Percentiles rank a stretch among this genome's conserved stretches.
These are phyloP conservation scores for Detonula confervacea DNA, from an alignment of 352 stramenopile species.

Conservation along the genomic window DNA sequence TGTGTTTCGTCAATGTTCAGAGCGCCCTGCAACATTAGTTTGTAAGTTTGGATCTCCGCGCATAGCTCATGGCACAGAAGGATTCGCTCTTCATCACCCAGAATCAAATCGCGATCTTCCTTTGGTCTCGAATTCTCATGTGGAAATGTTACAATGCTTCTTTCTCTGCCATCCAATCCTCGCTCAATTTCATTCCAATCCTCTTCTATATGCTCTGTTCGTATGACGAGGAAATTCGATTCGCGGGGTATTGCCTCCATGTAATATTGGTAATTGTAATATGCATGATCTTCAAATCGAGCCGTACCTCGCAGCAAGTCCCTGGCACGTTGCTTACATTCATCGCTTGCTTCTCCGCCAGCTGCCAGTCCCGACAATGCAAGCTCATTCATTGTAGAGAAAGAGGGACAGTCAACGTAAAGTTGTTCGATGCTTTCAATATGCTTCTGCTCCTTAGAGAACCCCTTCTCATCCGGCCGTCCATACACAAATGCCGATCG, in stretches of 20 bases:
- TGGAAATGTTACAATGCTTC: conserved; percentile 16
- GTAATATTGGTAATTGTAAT: conserved; percentile 52
- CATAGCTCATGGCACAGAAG: conserved; percentile 32
- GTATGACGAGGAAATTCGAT: conserved; percentile 35
- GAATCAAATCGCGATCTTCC: conserved; percentile 25
- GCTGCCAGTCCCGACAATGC: conserved; percentile 23
- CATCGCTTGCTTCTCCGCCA: conserved; percentile 13
- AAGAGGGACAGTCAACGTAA: conserved; percentile 34
- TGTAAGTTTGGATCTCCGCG: conserved; percentile 44
- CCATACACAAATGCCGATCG: conserved; percentile 42
- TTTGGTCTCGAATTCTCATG: conserved; percentile 28
- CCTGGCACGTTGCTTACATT: conserved; percentile 21
- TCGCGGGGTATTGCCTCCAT: conserved; percentile 36
- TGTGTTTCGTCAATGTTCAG: conserved; percentile 27
- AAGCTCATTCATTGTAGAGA: conserved; percentile 29
- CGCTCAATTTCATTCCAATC: conserved; percentile 50
- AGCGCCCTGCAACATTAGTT: conserved; percentile 27
- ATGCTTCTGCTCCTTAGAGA: not conserved
- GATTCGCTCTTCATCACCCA: conserved; percentile 22
- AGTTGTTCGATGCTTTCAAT: conserved; percentile 20
- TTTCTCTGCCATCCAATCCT: conserved; percentile 16
- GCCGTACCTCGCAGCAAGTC: conserved; percentile 12
- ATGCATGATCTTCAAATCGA: conserved; percentile 24
- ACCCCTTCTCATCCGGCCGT: conserved; percentile 4
- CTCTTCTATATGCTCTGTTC: conserved; percentile 42